A percentile compares a stretch with the other conserved stretches of the same genome.
These are phyloP conservation scores for Colletotrichum sidae DNA, from an alignment of 2,329 filamentous ascomycete genomes.

Conservation along the genomic window DNA sequence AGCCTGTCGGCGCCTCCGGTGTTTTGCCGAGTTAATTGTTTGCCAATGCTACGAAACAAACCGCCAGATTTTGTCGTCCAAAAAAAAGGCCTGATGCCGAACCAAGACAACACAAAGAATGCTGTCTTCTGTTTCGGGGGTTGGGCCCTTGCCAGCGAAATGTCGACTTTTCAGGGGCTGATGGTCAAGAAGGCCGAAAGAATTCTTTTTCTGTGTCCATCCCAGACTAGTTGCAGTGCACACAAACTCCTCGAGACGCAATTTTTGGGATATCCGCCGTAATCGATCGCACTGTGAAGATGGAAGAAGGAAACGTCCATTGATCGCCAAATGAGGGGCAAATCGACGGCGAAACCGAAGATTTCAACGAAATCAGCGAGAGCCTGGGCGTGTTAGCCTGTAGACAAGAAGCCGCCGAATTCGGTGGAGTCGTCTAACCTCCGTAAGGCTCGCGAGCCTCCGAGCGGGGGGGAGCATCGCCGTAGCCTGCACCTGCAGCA, in stretches of 20 bases:
- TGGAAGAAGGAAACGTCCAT: slow-evolving; percentile 17
- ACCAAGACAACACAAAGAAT: slow-evolving; percentile 6
- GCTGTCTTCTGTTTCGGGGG: slow-evolving; percentile 11
- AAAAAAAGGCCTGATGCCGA: slow-evolving; percentile 6
- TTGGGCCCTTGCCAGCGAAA: slow-evolving; percentile 16
- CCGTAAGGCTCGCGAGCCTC: slow-evolving; percentile 58
- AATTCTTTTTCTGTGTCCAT: slow-evolving; percentile 35
- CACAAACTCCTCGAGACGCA: slow-evolving; percentile 39
- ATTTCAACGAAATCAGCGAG: slow-evolving; percentile 42
- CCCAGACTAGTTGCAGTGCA: slow-evolving; percentile 38
- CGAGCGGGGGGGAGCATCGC: slow-evolving; percentile 55
- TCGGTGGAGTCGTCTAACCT: slow-evolving; percentile 49
- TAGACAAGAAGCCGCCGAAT: background rate
- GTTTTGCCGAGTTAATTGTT: slow-evolving; percentile 39
- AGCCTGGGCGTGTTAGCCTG: slow-evolving; percentile 35
- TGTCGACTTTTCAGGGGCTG: slow-evolving; percentile 8
- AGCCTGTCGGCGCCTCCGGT: slow-evolving; percentile 37
- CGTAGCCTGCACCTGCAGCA: slow-evolving; percentile 51
- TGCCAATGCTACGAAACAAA: slow-evolving; percentile 39
- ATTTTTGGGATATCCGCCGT: slow-evolving; percentile 37
- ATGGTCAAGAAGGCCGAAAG: slow-evolving; percentile 32
- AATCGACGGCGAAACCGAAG: slow-evolving; percentile 6
- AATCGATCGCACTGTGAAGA: slow-evolving; percentile 35
- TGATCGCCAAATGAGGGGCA: slow-evolving; percentile 12
- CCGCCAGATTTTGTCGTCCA: slow-evolving; percentile 34